Evolutionary conservation across 805 yeast genomes (phyloP).

Genomic region (Cephaloascus albidus): DNA sequence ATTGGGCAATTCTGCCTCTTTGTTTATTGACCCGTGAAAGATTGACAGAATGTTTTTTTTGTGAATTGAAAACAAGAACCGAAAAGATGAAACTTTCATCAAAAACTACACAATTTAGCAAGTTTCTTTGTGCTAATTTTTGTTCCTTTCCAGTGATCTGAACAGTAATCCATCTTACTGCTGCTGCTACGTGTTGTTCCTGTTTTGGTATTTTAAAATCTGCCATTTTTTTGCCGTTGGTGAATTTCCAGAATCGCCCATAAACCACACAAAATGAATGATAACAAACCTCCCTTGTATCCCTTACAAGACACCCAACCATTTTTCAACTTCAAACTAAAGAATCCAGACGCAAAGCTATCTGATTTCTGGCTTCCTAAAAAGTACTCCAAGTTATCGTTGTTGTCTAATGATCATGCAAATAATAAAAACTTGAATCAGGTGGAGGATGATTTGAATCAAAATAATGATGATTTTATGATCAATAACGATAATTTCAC

Average conservation of each 20-base stretch:
- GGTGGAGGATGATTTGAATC: slow-evolving; percentile 2
- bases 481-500: slow-evolving; percentile 6
- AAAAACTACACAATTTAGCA: too few relatives aligned
- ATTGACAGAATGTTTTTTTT: too few relatives aligned
- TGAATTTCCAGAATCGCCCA: background rate
- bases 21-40: background rate
- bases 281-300: slow-evolving; percentile 17
- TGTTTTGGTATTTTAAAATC: background rate
- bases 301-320: slow-evolving; percentile 22
- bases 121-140: too few relatives aligned
- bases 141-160: too few relatives aligned
- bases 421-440: slow-evolving; percentile 16
- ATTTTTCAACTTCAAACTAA: slow-evolving; percentile 19
- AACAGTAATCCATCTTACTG: too few relatives aligned
- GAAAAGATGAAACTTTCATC: too few relatives aligned
- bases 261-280: too few relatives aligned
- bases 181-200: too few relatives aligned
- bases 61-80: too few relatives aligned
- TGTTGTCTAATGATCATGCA: slow-evolving; percentile 9
- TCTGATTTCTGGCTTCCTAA: slow-evolving; percentile 21
- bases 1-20: background rate
- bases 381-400: slow-evolving; percentile 16
- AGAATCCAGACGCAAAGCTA: slow-evolving; percentile 20
- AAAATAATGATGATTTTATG: slow-evolving; percentile 6
- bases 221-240: background rate